Evolutionary conservation across 441 rosid species (phyloP), one percentile per base, ranked within the genome.

Genomic region (Populus hybrid): DNA sequence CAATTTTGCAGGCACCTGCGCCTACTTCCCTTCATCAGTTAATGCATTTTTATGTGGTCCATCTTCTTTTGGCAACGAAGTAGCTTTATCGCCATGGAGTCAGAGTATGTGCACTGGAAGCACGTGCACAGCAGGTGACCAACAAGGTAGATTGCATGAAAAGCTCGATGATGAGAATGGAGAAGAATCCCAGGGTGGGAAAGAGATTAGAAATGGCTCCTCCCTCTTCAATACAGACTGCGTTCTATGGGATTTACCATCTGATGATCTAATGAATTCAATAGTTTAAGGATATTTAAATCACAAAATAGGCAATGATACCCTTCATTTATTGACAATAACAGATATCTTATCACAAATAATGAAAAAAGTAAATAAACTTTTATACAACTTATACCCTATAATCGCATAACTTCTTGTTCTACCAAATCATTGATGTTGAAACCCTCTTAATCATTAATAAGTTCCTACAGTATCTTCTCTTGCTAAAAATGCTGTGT

Each of bases 181-280:
- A 5, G 88, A 84, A 38, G 90, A 85, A 6, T 83, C 85, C 10
- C 82, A 79, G 36, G 89, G 84, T 6, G 86, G 83, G 74, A 85
- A 85, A 78, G 86, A 85, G 42, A 84, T 71, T 1, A 78, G 87
- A 71, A 85, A 88, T 16, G 69, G 85, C 64, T 75, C 89, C 7
- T 71, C 79, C 79, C 76, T 87, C 61, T 89, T 90, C 87, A 84
- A 75, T 72, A 78, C 90, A 32, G 91, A 89, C 34, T 90, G 90
- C 35, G 88, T 89, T 50, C 67, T 91, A 67, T 86, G 97, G 94
- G 91, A 88, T 77, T 87, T 90, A 75, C 86, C 88, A 14, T 85
- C 94, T 0, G 90, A 87, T 67, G 88, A 88, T 80, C 81, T 90
- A 32, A 85, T 85, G 81, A 87, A 88, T 81, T 85, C 85, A 63